Evolutionary conservation across 257 asterid genomes (phyloP).

Genomic region (Haberlea rhodopensis): DNA sequence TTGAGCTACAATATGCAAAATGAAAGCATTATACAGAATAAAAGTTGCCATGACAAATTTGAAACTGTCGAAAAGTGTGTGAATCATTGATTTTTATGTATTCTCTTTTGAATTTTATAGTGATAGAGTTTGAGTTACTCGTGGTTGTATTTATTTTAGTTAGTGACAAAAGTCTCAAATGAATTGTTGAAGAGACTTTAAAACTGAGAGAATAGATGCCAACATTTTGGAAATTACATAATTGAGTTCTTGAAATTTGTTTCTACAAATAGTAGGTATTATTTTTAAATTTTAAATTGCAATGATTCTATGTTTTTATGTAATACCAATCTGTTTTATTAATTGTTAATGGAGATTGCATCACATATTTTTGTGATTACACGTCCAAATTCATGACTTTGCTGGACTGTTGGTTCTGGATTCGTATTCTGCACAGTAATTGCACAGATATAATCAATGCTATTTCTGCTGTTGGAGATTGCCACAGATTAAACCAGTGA

Average conservation of each 20-base stretch:
- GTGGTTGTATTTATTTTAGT: not conserved
- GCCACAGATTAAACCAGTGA: not conserved
- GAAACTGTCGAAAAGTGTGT: not conserved
- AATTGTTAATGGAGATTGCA: not conserved
- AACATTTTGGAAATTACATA: not conserved
- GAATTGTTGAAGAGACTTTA: not conserved
- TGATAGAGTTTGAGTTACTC: not conserved
- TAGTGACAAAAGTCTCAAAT: not conserved
- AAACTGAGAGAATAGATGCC: not conserved
- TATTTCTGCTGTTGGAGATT: conserved; percentile 3
- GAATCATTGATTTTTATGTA: not conserved
- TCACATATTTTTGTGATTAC: not conserved
- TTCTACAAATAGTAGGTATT: not conserved
- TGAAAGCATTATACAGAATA: not conserved
- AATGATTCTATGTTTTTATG: not conserved
- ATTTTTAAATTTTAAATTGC: not conserved
- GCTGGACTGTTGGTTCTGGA: not conserved
- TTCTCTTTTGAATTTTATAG: not conserved
- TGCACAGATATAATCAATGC: conserved; percentile 19
- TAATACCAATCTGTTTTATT: not conserved
- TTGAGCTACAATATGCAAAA: not conserved
- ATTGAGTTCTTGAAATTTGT: not conserved
- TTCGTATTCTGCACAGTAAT: conserved; percentile 20
- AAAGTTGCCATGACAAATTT: not conserved
- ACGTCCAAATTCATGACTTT: not conserved